Conservation (phyloP, 176 grass and related monocot species). For the Zoysia pacifica region DNA sequence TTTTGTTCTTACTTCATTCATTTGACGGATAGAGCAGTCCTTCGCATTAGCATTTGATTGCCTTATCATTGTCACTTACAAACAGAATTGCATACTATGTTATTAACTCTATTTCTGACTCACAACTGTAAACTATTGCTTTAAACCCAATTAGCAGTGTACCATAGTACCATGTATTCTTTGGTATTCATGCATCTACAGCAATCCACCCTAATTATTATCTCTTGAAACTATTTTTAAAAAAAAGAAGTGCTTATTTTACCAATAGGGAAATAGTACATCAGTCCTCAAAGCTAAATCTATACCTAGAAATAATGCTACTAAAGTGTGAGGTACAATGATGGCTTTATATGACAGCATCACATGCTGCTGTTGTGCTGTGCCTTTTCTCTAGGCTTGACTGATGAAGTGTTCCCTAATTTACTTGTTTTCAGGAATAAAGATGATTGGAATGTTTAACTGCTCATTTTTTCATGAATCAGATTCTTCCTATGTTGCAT, state of each 20-base stretch:
- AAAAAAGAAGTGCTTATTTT: too few relatives aligned
- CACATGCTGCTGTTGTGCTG: constrained; percentile 43
- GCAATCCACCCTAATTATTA: too few relatives aligned
- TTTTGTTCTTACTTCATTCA: constrained; percentile 27
- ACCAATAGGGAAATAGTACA: too few relatives aligned
- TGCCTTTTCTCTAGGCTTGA: constrained; percentile 39
- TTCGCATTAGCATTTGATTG: not conserved
- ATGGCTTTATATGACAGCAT: constrained; percentile 39
- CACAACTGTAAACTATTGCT: too few relatives aligned
- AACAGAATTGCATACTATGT: too few relatives aligned
- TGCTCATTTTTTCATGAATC: constrained; percentile 34
- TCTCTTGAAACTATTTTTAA: too few relatives aligned
- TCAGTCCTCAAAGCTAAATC: too few relatives aligned
- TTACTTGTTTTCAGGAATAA: constrained; percentile 38
- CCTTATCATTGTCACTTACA: constrained; percentile 1
- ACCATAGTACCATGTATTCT: too few relatives aligned
- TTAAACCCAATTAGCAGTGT: too few relatives aligned
- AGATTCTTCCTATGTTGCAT: constrained; percentile 80
- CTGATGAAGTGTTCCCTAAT: constrained; percentile 50
- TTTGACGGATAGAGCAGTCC: not conserved
- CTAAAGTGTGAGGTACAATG: constrained; percentile 29
- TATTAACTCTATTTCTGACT: too few relatives aligned
- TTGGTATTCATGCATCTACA: too few relatives aligned
- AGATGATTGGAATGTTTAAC: constrained; percentile 28
- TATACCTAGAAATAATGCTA: too few relatives aligned